Evolutionary conservation across 306 rosid species (phyloP).

Genomic region (Coriaria nepalensis): DNA sequence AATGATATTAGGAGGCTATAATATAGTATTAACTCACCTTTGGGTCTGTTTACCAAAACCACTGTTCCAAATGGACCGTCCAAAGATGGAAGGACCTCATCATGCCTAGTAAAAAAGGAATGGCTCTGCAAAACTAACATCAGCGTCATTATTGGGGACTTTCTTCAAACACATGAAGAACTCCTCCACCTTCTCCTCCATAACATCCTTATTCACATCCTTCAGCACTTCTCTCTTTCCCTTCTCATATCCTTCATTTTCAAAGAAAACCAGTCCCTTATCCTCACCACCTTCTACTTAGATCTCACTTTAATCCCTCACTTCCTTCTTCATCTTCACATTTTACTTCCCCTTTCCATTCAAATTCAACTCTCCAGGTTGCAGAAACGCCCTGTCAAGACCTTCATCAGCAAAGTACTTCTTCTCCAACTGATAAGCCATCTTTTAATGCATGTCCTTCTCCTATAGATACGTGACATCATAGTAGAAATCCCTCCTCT

Average conservation of each 20-base stretch:
- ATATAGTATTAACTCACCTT: conserved; percentile 33
- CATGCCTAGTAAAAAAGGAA: conserved; percentile 55
- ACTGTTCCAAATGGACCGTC: conserved; percentile 72
- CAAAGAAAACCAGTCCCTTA: conserved; percentile 53
- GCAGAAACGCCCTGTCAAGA: conserved; percentile 74
- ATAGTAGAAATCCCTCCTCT: conserved; percentile 80
- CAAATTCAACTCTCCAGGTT: conserved; percentile 46
- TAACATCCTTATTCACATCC: conserved; percentile 23
- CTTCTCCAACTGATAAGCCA: conserved; percentile 88
- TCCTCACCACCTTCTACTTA: conserved; percentile 11
- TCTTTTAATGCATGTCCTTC: conserved; percentile 78
- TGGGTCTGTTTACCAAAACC: conserved; percentile 79
- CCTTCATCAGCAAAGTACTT: conserved; percentile 73
- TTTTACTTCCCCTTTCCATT: conserved; percentile 15
- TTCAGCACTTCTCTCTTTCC: conserved; percentile 11
- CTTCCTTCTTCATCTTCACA: conserved; percentile 21
- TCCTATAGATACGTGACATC: conserved; percentile 77
- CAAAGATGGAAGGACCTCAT: conserved; percentile 66
- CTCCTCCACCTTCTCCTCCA: conserved; percentile 72
- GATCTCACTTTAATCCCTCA: conserved; percentile 13
- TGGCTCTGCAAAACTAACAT: conserved; percentile 34
- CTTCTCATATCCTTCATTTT: conserved; percentile 20
- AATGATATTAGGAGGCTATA: not conserved
- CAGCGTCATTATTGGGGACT: conserved; percentile 32
- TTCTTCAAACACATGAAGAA: conserved; percentile 79